Percentiles rank a stretch among this genome's conserved stretches.
These are phyloP conservation scores for Populus trichocarpa DNA, from an alignment of 441 rosid species.

Conservation along the genomic window DNA sequence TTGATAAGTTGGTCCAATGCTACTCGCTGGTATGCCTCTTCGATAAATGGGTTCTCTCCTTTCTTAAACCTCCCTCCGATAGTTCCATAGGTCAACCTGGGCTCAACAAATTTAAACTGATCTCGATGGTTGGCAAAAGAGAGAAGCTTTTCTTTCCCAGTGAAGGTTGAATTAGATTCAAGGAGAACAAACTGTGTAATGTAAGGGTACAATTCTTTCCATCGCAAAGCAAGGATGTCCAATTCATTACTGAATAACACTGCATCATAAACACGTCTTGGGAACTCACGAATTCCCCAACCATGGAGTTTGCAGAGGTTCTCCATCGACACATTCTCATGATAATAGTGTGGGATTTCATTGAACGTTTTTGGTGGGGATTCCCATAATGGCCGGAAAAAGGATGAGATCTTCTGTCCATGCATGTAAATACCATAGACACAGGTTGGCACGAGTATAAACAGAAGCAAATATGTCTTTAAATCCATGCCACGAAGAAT, in stretches of 20 bases:
- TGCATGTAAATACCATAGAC: slow-evolving; percentile 40
- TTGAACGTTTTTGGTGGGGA: slow-evolving; percentile 49
- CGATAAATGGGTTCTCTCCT: slow-evolving; percentile 85
- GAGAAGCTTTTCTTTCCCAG: slow-evolving; percentile 47
- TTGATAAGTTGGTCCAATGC: slow-evolving; percentile 77
- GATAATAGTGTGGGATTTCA: slow-evolving; percentile 30
- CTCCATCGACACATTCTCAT: slow-evolving; percentile 25
- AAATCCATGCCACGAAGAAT: slow-evolving; percentile 71
- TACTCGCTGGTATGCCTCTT: slow-evolving; percentile 86
- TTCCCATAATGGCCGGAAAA: slow-evolving; percentile 71
- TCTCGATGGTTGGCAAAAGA: slow-evolving; percentile 60
- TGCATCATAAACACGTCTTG: slow-evolving; percentile 28
- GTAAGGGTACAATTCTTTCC: slow-evolving; percentile 11
- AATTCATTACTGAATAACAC: slow-evolving; percentile 23
- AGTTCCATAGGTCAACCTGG: slow-evolving; percentile 78
- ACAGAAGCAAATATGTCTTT: slow-evolving; percentile 52
- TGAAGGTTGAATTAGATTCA: slow-evolving; percentile 9
- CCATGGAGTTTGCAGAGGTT: slow-evolving; percentile 29
- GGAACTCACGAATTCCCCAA: slow-evolving; percentile 21
- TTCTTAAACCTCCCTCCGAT: slow-evolving; percentile 77
- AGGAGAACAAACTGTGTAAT: slow-evolving; percentile 8
- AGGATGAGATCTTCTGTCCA: slow-evolving; percentile 37
- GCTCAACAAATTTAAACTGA: slow-evolving; percentile 64
- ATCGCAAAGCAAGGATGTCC: slow-evolving; percentile 15
- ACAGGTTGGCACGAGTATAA: slow-evolving; percentile 35